Percentiles rank a stretch among this genome's conserved stretches.
phyloP scores from a whole-genome alignment of 208 protist genomes.

The Trypanosoma mega region DNA sequence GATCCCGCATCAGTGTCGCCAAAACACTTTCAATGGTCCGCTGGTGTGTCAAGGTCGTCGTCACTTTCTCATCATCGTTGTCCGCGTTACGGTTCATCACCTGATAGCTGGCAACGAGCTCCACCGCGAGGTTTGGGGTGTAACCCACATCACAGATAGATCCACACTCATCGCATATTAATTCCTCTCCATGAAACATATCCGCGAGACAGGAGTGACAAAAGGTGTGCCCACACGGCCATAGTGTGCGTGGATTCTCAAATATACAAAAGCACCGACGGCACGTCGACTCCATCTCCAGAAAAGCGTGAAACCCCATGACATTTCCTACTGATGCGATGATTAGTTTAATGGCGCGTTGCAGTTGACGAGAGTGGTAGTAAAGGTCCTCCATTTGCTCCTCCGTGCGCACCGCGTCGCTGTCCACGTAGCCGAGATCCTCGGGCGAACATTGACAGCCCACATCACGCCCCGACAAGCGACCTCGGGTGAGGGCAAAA shows the following conservation, averaged over 20 bases:
- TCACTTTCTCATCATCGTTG: slow-evolving; percentile 11
- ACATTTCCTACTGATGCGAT: slow-evolving; percentile 75
- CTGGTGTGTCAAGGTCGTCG: slow-evolving; percentile 14
- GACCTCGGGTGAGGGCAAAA: slow-evolving; percentile 40
- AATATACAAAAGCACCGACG: slow-evolving; percentile 87
- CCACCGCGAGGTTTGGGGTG: slow-evolving; percentile 77
- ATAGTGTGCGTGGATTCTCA: slow-evolving; percentile 76
- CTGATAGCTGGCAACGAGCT: slow-evolving; percentile 82
- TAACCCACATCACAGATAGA: slow-evolving; percentile 80
- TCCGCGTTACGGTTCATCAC: slow-evolving; percentile 22
- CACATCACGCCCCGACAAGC: slow-evolving; percentile 32
- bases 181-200: slow-evolving; percentile 73
- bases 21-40: slow-evolving; percentile 68
- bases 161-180: slow-evolving; percentile 87
- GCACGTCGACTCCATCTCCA: slow-evolving; percentile 88
- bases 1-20: slow-evolving; percentile 55
- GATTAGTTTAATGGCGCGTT: slow-evolving; percentile 53
- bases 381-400: slow-evolving; percentile 70
- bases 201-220: slow-evolving; percentile 68
- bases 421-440: slow-evolving; percentile 77
- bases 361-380: slow-evolving; percentile 60
- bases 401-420: slow-evolving; percentile 46
- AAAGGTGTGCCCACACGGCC: slow-evolving; percentile 90
- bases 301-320: slow-evolving; percentile 77
- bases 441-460: slow-evolving; percentile 68